Percentiles rank a stretch among this genome's conserved stretches.
phyloP scores from a whole-genome alignment of 2,329 filamentous ascomycete species.

The Trichoderma sp. region DNA sequence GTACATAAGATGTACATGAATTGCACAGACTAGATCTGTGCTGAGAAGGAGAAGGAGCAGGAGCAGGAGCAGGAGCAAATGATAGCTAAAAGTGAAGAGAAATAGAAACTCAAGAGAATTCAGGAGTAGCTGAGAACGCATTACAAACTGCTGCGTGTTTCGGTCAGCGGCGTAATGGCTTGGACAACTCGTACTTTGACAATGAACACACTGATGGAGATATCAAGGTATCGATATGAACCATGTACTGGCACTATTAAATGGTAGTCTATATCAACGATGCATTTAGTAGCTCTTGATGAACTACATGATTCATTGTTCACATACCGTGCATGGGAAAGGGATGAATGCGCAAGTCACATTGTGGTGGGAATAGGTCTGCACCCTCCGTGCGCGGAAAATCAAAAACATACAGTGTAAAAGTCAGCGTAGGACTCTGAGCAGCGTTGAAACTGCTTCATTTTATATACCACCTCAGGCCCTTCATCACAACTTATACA shows the following conservation, averaged over 20 bases:
- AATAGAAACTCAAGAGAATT: background rate
- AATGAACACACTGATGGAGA: background rate
- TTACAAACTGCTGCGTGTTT: background rate
- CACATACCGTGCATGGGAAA: background rate
- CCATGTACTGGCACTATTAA: background rate
- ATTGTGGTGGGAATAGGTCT: background rate
- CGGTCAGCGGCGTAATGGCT: background rate
- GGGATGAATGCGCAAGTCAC: background rate
- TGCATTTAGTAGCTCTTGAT: background rate
- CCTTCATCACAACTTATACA: background rate
- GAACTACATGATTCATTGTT: background rate
- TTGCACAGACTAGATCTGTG: background rate
- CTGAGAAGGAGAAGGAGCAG: background rate
- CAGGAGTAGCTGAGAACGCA: background rate
- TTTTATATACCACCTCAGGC: background rate
- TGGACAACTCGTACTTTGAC: background rate
- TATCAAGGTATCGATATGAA: background rate
- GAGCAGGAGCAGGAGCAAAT: background rate
- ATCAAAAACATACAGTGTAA: background rate
- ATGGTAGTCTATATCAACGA: background rate
- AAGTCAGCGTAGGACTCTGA: background rate
- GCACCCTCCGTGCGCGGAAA: background rate
- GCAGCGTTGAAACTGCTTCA: background rate
- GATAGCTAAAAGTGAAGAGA: background rate
- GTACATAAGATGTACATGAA: conserved; percentile 1